Conservation (phyloP, 192 early-diverging fungal genomes). For the Coemansia sp. region DNA sequence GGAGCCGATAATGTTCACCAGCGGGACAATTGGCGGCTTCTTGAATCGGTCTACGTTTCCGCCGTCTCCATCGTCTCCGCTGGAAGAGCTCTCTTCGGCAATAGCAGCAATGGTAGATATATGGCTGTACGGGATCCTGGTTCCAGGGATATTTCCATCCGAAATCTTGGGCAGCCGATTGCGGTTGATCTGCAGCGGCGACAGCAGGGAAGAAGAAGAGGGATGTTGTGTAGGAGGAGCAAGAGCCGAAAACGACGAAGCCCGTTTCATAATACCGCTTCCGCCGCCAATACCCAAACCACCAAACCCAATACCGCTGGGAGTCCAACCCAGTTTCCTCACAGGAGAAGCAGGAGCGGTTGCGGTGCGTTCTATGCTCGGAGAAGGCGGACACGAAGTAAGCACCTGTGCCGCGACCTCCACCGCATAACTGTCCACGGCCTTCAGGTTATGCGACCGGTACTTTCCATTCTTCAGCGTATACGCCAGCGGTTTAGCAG, state of each 20-base stretch:
- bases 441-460: constrained; percentile 23
- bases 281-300: too few species aligned
- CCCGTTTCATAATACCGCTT: too few species aligned
- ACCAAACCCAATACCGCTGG: too few species aligned
- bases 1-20: not conserved
- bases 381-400: not conserved
- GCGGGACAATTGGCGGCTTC: not conserved
- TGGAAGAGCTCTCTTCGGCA: not conserved
- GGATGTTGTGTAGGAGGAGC: too few species aligned
- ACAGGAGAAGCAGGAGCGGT: too few species aligned
- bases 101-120: not conserved
- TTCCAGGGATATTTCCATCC: constrained; percentile 5
- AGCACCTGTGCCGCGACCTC: constrained; percentile 6
- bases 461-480: constrained; percentile 50
- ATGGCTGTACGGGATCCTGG: constrained; percentile 3
- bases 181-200: not conserved
- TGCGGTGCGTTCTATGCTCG: not conserved
- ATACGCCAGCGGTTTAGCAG: constrained; percentile 18
- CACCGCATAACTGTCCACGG: constrained; percentile 6
- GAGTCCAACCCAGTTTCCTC: too few species aligned
- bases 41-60: not conserved
- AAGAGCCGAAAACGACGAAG: too few species aligned
- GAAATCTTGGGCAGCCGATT: not conserved
- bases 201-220: too few species aligned
- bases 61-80: not conserved